Conservation (phyloP, 768 basidiomycete genomes). For the Termitomyces sp. region DNA sequence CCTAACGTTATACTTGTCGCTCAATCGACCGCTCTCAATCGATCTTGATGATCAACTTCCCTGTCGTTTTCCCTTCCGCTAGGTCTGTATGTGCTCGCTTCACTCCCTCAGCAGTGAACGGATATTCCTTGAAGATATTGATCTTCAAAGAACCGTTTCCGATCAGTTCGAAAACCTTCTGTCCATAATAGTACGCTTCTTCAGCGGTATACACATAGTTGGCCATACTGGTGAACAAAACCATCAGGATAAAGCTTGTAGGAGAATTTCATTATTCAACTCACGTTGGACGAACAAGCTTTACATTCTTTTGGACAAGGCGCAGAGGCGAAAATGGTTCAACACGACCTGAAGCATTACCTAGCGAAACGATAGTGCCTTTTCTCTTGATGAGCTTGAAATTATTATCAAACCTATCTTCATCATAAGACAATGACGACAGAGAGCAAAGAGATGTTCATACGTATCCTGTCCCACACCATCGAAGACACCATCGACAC, state of each 20-base stretch:
- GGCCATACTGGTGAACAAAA: conserved; percentile 45
- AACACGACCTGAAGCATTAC: conserved; percentile 88
- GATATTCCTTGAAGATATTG: conserved; percentile 73
- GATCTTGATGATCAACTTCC: conserved; percentile 85
- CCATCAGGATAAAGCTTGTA: not conserved
- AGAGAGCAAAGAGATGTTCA: conserved; percentile 26
- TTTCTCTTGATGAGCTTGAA: conserved; percentile 82
- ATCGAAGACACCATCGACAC: conserved; percentile 86
- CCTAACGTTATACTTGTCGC: not conserved
- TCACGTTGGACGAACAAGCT: conserved; percentile 70
- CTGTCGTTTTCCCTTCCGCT: conserved; percentile 71
- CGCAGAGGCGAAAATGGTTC: conserved; percentile 72
- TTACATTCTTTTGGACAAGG: conserved; percentile 80
- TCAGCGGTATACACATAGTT: conserved; percentile 75
- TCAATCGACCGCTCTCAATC: conserved; percentile 8
- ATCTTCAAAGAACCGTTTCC: conserved; percentile 60
- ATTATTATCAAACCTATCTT: conserved; percentile 69
- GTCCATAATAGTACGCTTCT: conserved; percentile 67
- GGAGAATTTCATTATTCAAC: conserved; percentile 17
- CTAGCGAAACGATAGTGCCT: conserved; percentile 86
- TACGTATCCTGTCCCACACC: conserved; percentile 95
- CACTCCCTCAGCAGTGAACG: conserved; percentile 79
- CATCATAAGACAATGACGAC: not conserved
- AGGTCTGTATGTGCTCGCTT: conserved; percentile 78
- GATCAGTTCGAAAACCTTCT: conserved; percentile 63